phyloP scores from a whole-genome alignment of 192 early-diverging fungal species.

The Coemansia sp. region DNA sequence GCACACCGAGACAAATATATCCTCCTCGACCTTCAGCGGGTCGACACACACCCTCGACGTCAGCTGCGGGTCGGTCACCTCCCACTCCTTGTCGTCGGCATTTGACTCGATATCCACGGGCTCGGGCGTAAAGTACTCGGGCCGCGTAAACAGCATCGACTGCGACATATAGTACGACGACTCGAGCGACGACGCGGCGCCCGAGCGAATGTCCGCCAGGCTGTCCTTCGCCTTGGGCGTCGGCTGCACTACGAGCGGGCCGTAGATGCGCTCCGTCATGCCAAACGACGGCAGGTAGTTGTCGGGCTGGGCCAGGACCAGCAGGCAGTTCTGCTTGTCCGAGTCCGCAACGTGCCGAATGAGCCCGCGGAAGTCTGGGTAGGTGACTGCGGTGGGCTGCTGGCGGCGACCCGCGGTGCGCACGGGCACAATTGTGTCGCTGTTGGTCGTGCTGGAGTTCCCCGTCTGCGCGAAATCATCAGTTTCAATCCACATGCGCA shows the following conservation, averaged over 20 bases:
- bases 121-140: slow-evolving; percentile 38
- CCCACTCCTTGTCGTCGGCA: slow-evolving; percentile 29
- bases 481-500: slow-evolving; percentile 48
- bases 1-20: slow-evolving; percentile 38
- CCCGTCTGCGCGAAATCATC: neutral
- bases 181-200: slow-evolving; percentile 19
- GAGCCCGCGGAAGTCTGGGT: slow-evolving; percentile 24
- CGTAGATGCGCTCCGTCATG: slow-evolving; percentile 39
- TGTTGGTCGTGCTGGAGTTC: slow-evolving; percentile 3
- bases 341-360: slow-evolving; percentile 44
- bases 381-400: neutral
- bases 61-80: slow-evolving; percentile 28
- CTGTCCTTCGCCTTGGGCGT: slow-evolving; percentile 5
- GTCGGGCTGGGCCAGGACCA: slow-evolving; percentile 31
- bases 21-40: slow-evolving; percentile 34
- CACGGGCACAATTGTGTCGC: slow-evolving; percentile 1
- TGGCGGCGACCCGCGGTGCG: slow-evolving; percentile 1
- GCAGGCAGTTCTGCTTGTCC: slow-evolving; percentile 45
- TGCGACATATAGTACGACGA: slow-evolving; percentile 37
- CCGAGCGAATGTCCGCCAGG: slow-evolving; percentile 6
- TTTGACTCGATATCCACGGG: slow-evolving; percentile 13
- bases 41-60: slow-evolving; percentile 40
- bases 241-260: slow-evolving; percentile 8
- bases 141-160: slow-evolving; percentile 34
- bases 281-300: slow-evolving; percentile 46